Conservation (phyloP, 306 rosid species). For the Lathyrus sativus region DNA sequence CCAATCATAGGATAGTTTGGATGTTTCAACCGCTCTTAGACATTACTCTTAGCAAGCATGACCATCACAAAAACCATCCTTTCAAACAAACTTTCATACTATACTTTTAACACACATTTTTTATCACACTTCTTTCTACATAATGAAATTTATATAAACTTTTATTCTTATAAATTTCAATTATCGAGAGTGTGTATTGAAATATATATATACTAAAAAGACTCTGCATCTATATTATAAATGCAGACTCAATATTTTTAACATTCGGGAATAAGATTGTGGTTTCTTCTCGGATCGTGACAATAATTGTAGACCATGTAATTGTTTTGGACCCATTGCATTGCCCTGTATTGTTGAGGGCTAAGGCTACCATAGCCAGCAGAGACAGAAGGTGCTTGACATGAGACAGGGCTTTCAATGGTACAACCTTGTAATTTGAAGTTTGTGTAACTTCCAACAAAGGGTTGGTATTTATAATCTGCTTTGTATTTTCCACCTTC, state of each 20-base stretch:
- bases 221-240: too few relatives aligned
- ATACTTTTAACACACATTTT: neutral
- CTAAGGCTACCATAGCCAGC: conserved; percentile 50
- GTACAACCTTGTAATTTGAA: conserved; percentile 68
- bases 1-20: conserved; percentile 45
- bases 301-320: conserved; percentile 81
- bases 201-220: neutral
- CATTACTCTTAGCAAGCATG: too few relatives aligned
- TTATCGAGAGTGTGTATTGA: neutral
- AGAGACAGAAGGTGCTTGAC: conserved; percentile 57
- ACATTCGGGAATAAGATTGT: conserved; percentile 71
- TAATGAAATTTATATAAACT: neutral
- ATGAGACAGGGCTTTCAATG: conserved; percentile 40
- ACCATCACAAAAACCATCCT: conserved; percentile 66
- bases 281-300: conserved; percentile 80
- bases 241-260: conserved; percentile 32
- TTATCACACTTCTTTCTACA: neutral
- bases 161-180: neutral
- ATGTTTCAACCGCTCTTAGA: conserved; percentile 54
- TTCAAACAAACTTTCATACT: neutral
- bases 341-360: conserved; percentile 53
- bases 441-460: conserved; percentile 61
- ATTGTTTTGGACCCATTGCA: conserved; percentile 79
- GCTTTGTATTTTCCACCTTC: conserved; percentile 94
- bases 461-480: conserved; percentile 81